phyloP scores from a whole-genome alignment of 2,329 filamentous ascomycete species.

The Arthrinium puccinioides region DNA sequence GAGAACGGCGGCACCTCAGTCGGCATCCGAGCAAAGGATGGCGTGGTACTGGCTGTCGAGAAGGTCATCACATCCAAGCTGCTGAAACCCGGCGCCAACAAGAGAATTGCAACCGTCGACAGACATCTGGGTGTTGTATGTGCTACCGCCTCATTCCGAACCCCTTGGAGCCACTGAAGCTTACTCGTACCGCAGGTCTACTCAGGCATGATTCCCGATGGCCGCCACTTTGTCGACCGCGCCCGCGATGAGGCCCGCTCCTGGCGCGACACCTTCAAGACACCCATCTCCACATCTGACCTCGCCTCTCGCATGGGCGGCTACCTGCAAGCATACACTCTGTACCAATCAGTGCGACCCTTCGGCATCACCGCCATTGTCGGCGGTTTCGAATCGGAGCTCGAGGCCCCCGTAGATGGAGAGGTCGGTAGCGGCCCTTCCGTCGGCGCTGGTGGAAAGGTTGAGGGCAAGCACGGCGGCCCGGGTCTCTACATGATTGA shows the following conservation, averaged over 20 bases:
- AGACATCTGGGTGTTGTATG: conserved; percentile 87
- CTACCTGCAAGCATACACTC: conserved; percentile 94
- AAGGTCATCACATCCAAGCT: conserved; percentile 96
- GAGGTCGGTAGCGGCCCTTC: conserved; percentile 78
- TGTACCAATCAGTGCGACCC: conserved; percentile 92
- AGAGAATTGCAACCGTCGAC: conserved; percentile 92
- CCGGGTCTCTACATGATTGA: conserved; percentile 99
- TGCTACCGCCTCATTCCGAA: conserved; percentile 10
- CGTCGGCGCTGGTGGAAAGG: conserved; percentile 77
- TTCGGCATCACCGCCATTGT: conserved; percentile 96
- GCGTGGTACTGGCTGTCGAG: conserved; percentile 91
- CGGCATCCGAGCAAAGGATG: conserved; percentile 95
- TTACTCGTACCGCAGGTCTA: conserved; percentile 58
- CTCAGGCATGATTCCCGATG: conserved; percentile 90
- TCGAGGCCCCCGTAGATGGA: conserved; percentile 78
- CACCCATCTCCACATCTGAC: conserved; percentile 80
- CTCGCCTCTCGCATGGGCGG: conserved; percentile 90
- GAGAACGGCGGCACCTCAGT: conserved; percentile 96
- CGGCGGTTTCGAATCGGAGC: conserved; percentile 86
- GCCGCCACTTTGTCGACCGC: conserved; percentile 88
- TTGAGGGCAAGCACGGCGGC: conserved; percentile 68
- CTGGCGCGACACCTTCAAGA: conserved; percentile 93
- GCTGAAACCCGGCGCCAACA: conserved; percentile 90
- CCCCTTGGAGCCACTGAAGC: not conserved
- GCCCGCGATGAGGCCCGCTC: conserved; percentile 87